phyloP scores from a whole-genome alignment of 1,284 basidiomycete species.

The Pseudozyma sp. region DNA sequence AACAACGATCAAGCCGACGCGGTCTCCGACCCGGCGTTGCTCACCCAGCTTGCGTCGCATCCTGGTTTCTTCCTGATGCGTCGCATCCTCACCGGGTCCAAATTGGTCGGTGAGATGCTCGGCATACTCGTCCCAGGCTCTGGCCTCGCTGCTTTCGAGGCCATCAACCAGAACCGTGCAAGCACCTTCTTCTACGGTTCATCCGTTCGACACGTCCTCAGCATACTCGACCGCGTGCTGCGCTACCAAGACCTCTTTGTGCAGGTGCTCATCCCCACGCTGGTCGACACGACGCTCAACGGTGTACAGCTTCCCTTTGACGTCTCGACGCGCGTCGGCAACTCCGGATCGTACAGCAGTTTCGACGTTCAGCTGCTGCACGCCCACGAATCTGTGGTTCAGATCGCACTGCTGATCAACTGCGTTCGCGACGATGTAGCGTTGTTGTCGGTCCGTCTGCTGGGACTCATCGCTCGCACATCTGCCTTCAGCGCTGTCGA shows the following conservation, averaged over 20 bases:
- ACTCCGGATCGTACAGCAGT: constrained; percentile 76
- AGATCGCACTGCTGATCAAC: constrained; percentile 83
- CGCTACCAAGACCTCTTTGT: constrained; percentile 89
- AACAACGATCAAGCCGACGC: constrained; percentile 40
- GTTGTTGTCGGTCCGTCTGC: constrained; percentile 82
- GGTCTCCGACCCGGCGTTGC: constrained; percentile 57
- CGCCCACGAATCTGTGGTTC: constrained; percentile 79
- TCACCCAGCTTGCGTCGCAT: constrained; percentile 72
- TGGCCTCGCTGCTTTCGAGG: constrained; percentile 64
- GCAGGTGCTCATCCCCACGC: constrained; percentile 84
- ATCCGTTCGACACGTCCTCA: constrained; percentile 82
- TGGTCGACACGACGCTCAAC: constrained; percentile 72
- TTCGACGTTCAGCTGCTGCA: constrained; percentile 78
- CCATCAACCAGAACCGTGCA: constrained; percentile 78
- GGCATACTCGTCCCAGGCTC: constrained; percentile 74
- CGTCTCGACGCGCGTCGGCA: constrained; percentile 49
- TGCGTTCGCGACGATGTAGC: constrained; percentile 81
- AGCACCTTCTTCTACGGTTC: constrained; percentile 76
- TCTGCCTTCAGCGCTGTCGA: constrained; percentile 73
- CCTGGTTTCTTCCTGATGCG: constrained; percentile 90
- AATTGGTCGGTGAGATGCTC: constrained; percentile 79
- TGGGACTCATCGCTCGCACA: constrained; percentile 76
- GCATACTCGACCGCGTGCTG: constrained; percentile 84
- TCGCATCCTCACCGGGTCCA: constrained; percentile 79
- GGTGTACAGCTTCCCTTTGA: constrained; percentile 49